Evolutionary conservation across 2,329 filamentous ascomycete species (phyloP).

Genomic region (Diaporthe batatas): DNA sequence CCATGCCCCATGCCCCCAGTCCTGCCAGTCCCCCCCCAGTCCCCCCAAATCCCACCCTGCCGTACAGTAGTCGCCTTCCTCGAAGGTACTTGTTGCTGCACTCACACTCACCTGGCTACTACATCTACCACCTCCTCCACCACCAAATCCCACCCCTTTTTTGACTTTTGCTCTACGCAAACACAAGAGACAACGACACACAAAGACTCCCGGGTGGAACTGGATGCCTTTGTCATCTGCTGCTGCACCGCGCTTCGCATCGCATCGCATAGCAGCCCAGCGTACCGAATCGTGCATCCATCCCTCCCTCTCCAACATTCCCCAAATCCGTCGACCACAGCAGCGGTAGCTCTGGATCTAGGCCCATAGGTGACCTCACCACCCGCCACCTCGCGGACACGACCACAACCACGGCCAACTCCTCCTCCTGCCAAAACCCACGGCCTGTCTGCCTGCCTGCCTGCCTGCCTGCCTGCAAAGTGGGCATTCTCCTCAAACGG

Average conservation of each 20-base stretch:
- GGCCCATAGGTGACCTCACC: conserved; percentile 34
- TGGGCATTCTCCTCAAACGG: not conserved
- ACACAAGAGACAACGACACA: conserved; percentile 22
- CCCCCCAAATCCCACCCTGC: conserved; percentile 19
- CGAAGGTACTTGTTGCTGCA: conserved; percentile 17
- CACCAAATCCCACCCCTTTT: conserved; percentile 7
- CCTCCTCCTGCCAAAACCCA: not conserved
- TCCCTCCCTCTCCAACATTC: conserved; percentile 35
- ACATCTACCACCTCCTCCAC: conserved; percentile 19
- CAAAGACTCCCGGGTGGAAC: conserved; percentile 7
- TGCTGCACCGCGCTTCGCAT: conserved; percentile 14
- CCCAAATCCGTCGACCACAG: conserved; percentile 33
- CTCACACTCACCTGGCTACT: conserved; percentile 4
- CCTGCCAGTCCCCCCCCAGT: too few relatives aligned
- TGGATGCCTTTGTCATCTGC: conserved; percentile 9
- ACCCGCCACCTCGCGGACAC: conserved; percentile 22
- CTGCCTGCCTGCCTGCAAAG: conserved; percentile 30
- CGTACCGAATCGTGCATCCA: conserved; percentile 18
- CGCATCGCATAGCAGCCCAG: conserved; percentile 9
- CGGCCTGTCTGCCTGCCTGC: conserved; percentile 25
- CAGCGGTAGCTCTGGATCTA: conserved; percentile 32
- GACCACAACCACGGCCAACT: conserved; percentile 10
- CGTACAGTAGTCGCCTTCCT: conserved; percentile 29
- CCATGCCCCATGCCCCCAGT: conserved; percentile 12
- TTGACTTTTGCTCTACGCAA: conserved; percentile 2